Evolutionary conservation across 2,329 filamentous ascomycete genomes (phyloP), one percentile per base, ranked within the genome.

Genomic region (Pseudodiploospora longispora): DNA sequence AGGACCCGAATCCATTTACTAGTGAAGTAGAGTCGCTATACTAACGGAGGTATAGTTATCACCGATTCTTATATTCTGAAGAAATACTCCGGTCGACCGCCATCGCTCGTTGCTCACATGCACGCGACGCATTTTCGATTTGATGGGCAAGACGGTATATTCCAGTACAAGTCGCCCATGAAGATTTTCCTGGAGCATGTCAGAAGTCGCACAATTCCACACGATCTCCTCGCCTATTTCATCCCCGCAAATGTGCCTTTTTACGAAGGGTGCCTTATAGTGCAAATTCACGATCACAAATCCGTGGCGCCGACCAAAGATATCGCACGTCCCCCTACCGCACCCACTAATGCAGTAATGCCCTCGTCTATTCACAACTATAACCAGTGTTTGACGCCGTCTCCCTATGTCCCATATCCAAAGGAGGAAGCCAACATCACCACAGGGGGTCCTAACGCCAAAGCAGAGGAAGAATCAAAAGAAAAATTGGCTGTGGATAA

Each of bases 251-350:
- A 81, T 19, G 84, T 95, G 10, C 74, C 76, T 7, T 97, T 95
- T 60, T 98, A 97, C 61, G 90, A 97, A 63, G 89, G 86, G 30
- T 95, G 91, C 59, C 75, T 98, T 46, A 97, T 98, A 53, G 89
- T 98, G 32, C 84, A 95, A 62, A 72, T 97, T n/a, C 79, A 95
- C 56, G 87, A 97, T 60, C 87, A 95, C 68, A 87, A 85, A 56
- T 80, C 83, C 1, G 70, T 70, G 36, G 73, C 74, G 38, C 74
- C 75, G 49, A 69, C 75, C 53, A 81, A 87, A 58, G 80, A 77
- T 69, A 45, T 75, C 70, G 40, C 71, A 68, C 41, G 69, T 69
- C 28, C 63, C 3, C 54, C 59, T 6, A 71, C 78, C 1, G 70
- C 75, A 19, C 19, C 19, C 19, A 76, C 78, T 32, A 81, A 74